phyloP scores from a whole-genome alignment of 202 grass and related monocot species.

The Schoenoplectus tabernaemontani region DNA sequence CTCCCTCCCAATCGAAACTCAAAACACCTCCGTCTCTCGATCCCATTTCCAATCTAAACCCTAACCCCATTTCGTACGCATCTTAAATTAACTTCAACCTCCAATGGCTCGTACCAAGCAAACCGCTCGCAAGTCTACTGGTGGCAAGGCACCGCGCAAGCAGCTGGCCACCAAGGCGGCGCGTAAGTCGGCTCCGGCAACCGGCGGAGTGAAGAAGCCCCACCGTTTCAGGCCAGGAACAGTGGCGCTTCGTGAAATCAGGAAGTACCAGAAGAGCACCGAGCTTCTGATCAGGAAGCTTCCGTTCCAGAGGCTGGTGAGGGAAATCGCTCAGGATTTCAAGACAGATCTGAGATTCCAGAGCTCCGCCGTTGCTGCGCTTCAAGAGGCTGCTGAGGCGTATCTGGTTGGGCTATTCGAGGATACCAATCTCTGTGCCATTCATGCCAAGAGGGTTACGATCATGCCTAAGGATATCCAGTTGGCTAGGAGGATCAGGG shows the following conservation, averaged over 20 bases:
- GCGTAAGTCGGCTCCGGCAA: constrained; percentile 61
- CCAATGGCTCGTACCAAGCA: constrained; percentile 75
- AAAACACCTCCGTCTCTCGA: not conserved
- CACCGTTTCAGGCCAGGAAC: constrained; percentile 73
- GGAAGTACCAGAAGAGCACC: constrained; percentile 85
- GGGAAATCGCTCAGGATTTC: constrained; percentile 74
- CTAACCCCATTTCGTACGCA: not conserved
- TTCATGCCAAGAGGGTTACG: constrained; percentile 87
- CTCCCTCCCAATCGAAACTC: not conserved
- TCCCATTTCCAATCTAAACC: not conserved
- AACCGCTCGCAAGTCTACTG: constrained; percentile 70
- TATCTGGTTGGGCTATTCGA: constrained; percentile 75
- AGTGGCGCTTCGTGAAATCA: constrained; percentile 63
- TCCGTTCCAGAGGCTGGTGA: constrained; percentile 56
- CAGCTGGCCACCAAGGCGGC: constrained; percentile 66
- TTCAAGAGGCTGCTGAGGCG: constrained; percentile 72
- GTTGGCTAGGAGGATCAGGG: constrained; percentile 55
- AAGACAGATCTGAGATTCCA: constrained; percentile 74
- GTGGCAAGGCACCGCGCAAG: constrained; percentile 67
- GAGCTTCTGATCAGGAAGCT: constrained; percentile 75
- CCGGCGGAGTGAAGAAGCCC: constrained; percentile 72
- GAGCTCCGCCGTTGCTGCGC: constrained; percentile 69
- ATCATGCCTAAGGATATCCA: constrained; percentile 95
- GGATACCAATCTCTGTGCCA: constrained; percentile 84
- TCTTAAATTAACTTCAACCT: not conserved